Evolutionary conservation across 345 rosid genomes (phyloP).

Genomic region (Eucalyptus polybractea): DNA sequence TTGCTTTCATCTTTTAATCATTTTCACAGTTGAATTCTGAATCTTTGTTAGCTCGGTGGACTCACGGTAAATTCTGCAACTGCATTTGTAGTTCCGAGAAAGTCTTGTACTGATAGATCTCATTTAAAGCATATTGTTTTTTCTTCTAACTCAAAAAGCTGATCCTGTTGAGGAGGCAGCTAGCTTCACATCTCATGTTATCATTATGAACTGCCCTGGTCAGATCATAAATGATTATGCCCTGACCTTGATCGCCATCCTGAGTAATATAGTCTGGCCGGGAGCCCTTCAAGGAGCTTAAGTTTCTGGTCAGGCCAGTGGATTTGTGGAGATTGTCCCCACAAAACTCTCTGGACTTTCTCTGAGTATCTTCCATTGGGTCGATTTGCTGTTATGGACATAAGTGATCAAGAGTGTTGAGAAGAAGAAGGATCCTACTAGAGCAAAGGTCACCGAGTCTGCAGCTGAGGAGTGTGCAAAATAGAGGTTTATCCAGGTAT

Average conservation of each 20-base stretch:
- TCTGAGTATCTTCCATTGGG: constrained; percentile 12
- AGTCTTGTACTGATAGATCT: not conserved
- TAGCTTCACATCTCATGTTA: not conserved
- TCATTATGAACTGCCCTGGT: not conserved
- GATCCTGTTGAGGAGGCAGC: not conserved
- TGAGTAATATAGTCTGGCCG: not conserved
- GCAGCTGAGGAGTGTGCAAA: constrained; percentile 6
- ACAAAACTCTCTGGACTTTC: constrained; percentile 15
- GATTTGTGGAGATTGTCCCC: constrained; percentile 1
- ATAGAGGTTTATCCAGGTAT: not conserved
- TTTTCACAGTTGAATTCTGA: not conserved
- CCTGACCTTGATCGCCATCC: not conserved
- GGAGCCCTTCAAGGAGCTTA: not conserved
- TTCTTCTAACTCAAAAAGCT: not conserved
- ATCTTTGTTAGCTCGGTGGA: not conserved
- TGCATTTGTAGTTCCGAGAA: not conserved
- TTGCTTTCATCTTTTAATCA: not conserved
- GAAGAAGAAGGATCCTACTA: constrained; percentile 16
- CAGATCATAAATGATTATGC: not conserved
- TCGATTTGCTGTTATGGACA: constrained; percentile 16
- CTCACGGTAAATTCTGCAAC: not conserved
- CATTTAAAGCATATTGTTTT: not conserved
- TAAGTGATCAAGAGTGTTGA: constrained; percentile 11
- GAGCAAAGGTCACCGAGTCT: constrained; percentile 21
- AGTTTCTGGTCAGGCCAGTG: not conserved